Evolutionary conservation across 1,284 basidiomycete genomes (phyloP).

Genomic region (Ustilago loliicola): DNA sequence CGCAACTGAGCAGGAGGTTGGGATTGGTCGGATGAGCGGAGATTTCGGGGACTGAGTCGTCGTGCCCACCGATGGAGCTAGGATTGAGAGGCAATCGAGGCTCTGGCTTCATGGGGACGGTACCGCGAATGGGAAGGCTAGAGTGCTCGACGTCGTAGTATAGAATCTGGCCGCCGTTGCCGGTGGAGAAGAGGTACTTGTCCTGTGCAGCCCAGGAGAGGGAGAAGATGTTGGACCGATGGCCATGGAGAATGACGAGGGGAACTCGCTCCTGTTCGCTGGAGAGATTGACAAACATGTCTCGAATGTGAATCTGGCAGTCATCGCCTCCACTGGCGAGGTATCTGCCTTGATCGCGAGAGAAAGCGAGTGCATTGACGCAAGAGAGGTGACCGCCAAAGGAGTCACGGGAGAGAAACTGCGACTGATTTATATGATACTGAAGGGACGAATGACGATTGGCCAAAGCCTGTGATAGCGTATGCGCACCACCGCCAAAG

Average conservation of each 20-base stretch:
- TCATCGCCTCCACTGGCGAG: conserved; percentile 45
- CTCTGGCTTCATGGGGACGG: background rate
- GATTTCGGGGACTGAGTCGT: conserved; percentile 39
- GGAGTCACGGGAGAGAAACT: conserved; percentile 1
- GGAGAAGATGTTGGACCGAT: conserved; percentile 51
- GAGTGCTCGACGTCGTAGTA: conserved; percentile 48
- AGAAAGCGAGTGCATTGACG: conserved; percentile 49
- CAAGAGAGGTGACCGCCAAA: conserved; percentile 32
- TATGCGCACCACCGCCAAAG: conserved; percentile 1
- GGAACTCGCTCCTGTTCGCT: conserved; percentile 10
- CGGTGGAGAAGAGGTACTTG: conserved; percentile 39
- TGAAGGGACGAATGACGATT: conserved; percentile 6
- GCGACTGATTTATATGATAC: background rate
- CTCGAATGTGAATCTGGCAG: conserved; percentile 36
- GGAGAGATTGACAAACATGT: conserved; percentile 29
- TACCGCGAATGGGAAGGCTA: conserved; percentile 22
- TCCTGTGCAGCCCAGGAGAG: conserved; percentile 41
- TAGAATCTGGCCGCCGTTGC: conserved; percentile 45
- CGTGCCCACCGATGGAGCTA: conserved; percentile 26
- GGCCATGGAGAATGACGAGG: conserved; percentile 30
- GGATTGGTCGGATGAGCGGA: conserved; percentile 39
- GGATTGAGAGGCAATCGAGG: conserved; percentile 14
- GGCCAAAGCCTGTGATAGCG: conserved; percentile 10
- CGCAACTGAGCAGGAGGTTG: conserved; percentile 38
- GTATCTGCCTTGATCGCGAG: conserved; percentile 31